Base-by-base conservation (phyloP, 129 eudicot genomes). In the Logfia minima region DNA sequence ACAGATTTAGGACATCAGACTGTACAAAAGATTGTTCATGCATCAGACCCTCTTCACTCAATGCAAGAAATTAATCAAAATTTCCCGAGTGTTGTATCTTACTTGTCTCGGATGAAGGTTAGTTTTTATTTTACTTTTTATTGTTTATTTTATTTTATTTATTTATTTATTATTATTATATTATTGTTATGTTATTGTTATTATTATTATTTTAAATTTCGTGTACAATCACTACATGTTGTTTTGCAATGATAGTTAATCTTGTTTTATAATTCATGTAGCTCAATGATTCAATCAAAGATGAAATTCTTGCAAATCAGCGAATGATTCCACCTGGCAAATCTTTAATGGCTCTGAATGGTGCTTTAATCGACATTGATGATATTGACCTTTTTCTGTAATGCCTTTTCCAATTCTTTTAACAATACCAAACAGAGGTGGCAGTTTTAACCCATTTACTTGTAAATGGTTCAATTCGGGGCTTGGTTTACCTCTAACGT, bases 261-360 rank as follows among this genome's bases (percentile, higher is more conserved):
- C 43, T 45, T 75, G 28, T 70, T 35, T 70, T 14, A 65, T 41
- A 72, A 75, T 59, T 26, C 72, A 43, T 83, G 85, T 90, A 95
- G 99, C 85, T 95, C 29, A 87, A 95, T 82, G 94, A 95, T 62
- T 91, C 99, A 75, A 89, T 95, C 51, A 95, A 95, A 84, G 97
- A 92, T 72, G 99, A 95, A 86, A 95, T 95, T 75, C 82, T 88
- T 82, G 84, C 97, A 68, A 95, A 95, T 83, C 99, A 95, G 86
- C 82, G 96, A 76, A 95, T 95, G 99, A 82, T 95, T 51, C 99
- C 99, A 19, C 97, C 99, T 74, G 97, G 99, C 75, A 95, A 95
- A 82, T 91, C 99, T 67, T 85, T 95, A 82, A 86, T 95, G 99
- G 99, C 99, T 75, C 82, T 95, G 77, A 95, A 95, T 84, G 96